These are phyloP conservation scores for Paratinospora sagittata DNA, from an alignment of 164 flowering plant genomes.

Conservation along the genomic window DNA sequence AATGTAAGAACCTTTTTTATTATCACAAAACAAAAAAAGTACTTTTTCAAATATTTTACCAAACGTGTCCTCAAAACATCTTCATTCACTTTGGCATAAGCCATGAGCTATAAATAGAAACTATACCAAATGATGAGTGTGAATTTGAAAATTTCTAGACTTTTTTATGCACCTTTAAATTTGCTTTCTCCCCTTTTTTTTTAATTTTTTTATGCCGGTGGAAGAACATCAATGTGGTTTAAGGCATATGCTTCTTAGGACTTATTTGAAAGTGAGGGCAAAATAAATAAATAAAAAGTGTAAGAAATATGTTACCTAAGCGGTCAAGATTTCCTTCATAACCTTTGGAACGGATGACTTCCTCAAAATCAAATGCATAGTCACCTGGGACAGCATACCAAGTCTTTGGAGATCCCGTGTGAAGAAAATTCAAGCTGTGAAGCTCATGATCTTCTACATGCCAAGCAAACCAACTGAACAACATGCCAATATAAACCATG, in stretches of 20 bases:
- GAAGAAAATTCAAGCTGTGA: conserved; percentile 95
- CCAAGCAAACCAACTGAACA: conserved; percentile 99
- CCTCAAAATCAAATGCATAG: conserved; percentile 84
- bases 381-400: conserved; percentile 97
- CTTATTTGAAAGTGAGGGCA: no score
- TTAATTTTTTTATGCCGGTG: background rate
- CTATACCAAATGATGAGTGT: no score
- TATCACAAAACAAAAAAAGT: no score
- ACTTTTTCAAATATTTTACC: no score
- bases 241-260: background rate
- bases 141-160: background rate
- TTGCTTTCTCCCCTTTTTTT: background rate
- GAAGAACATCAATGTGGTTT: background rate
- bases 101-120: no score
- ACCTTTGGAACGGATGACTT: conserved; percentile 59
- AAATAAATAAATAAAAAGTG: background rate
- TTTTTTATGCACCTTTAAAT: background rate
- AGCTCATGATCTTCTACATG: conserved; percentile 99
- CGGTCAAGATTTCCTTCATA: conserved; percentile 76
- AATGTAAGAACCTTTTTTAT: no score
- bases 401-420: conserved; percentile 87
- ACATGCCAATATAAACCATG: conserved; percentile 95
- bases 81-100: no score
- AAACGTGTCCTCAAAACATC: no score
- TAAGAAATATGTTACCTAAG: conserved; percentile 45